A percentile compares a stretch with the other conserved stretches of the same genome.
Conservation (phyloP, 169 alveolate genomes). For the Plasmodium gaboni region DNA sequence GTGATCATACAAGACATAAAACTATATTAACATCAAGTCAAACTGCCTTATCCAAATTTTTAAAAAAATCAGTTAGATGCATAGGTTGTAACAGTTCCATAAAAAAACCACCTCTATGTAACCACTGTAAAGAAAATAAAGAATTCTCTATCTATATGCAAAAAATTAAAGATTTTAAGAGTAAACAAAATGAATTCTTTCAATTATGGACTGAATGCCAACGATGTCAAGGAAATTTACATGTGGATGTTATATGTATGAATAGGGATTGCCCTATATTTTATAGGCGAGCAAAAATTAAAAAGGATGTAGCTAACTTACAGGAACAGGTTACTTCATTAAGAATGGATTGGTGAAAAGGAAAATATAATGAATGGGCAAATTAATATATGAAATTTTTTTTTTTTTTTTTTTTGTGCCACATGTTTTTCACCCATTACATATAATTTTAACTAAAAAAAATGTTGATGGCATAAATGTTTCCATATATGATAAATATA, state of each 20-base stretch:
- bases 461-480: too few species aligned
- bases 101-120: slow-evolving; percentile 82
- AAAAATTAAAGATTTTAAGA: slow-evolving; percentile 89
- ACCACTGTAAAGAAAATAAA: slow-evolving; percentile 80
- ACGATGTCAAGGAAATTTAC: slow-evolving; percentile 96
- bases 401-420: too few species aligned
- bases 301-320: slow-evolving; percentile 89
- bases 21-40: slow-evolving; percentile 79
- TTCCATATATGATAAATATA: too few species aligned
- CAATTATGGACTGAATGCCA: slow-evolving; percentile 98
- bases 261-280: slow-evolving; percentile 99
- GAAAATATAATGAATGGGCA: too few species aligned
- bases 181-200: slow-evolving; percentile 92
- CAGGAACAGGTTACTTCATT: slow-evolving; percentile 83
- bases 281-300: slow-evolving; percentile 96
- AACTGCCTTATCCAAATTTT: slow-evolving; percentile 93
- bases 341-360: slow-evolving; percentile 54
- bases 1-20: slow-evolving; percentile 81
- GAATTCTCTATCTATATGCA: slow-evolving; percentile 82
- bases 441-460: too few species aligned
- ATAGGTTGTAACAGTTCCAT: slow-evolving; percentile 94
- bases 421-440: too few species aligned
- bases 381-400: too few species aligned
- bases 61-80: slow-evolving; percentile 93
- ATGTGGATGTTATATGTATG: slow-evolving; percentile 96